phyloP scores from a whole-genome alignment of 257 asterid genomes.

The Leptodermis oblonga region DNA sequence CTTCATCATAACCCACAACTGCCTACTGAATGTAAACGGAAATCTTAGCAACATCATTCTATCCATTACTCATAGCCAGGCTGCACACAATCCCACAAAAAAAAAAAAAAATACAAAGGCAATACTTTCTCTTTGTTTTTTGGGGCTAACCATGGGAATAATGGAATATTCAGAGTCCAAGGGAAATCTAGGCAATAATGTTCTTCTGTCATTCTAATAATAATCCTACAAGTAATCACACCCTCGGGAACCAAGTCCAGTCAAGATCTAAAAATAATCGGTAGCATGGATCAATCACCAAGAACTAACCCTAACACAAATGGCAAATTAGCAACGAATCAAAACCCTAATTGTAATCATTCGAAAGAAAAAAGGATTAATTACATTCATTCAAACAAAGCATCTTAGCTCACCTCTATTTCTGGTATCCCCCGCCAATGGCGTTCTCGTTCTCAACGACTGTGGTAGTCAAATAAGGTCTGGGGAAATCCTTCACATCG shows the following conservation, averaged over 20 bases:
- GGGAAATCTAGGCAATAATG: not conserved
- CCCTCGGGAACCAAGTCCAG: not conserved
- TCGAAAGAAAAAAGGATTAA: not conserved
- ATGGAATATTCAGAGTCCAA: not conserved
- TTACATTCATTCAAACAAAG: not conserved
- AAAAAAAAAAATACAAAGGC: no score
- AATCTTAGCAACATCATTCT: not conserved
- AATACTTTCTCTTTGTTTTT: no score
- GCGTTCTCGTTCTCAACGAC: constrained; percentile 60
- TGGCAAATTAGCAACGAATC: not conserved
- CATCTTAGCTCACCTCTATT: constrained; percentile 33
- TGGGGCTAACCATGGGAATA: not conserved
- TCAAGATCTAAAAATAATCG: not conserved
- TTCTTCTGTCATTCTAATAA: not conserved
- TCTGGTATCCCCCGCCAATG: constrained; percentile 76
- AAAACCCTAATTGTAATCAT: constrained; percentile 5
- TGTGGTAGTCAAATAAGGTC: constrained; percentile 58
- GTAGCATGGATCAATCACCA: not conserved
- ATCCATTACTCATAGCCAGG: not conserved
- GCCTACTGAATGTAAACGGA: not conserved
- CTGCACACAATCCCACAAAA: not conserved
- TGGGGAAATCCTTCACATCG: constrained; percentile 60
- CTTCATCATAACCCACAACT: not conserved
- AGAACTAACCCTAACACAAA: not conserved
- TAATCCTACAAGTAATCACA: not conserved